Conservation (phyloP, 805 yeast genomes). For the Ogataea henricii region DNA sequence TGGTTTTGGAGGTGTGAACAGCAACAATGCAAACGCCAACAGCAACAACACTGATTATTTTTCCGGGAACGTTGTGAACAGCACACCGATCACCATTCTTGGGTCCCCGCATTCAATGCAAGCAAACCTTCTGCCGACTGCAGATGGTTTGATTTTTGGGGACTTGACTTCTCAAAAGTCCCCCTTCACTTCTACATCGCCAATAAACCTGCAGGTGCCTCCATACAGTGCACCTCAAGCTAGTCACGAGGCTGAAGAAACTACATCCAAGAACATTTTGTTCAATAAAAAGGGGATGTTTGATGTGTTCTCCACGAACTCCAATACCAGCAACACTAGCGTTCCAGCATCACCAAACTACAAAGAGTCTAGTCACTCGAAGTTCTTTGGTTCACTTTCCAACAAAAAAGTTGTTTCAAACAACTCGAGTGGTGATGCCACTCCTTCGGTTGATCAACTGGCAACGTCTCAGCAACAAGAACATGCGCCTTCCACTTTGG, state of each 20-base stretch:
- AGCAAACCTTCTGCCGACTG: slow-evolving; percentile 1
- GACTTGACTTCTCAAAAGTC: slow-evolving; percentile 22
- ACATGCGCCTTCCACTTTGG: slow-evolving; percentile 10
- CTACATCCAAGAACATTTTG: slow-evolving; percentile 8
- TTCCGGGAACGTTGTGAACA: slow-evolving; percentile 1
- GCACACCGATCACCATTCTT: slow-evolving; percentile 7
- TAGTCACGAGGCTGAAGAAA: slow-evolving; percentile 16
- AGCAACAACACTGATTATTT: slow-evolving; percentile 1
- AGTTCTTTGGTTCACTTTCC: slow-evolving; percentile 22
- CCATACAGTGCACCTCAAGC: slow-evolving; percentile 6
- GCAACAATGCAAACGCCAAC: background rate
- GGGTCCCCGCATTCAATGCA: slow-evolving; percentile 11
- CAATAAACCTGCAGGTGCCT: slow-evolving; percentile 14
- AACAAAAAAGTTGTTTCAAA: slow-evolving; percentile 16
- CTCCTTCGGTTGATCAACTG: slow-evolving; percentile 13
- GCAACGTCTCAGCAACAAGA: slow-evolving; percentile 9
- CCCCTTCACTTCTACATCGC: slow-evolving; percentile 19
- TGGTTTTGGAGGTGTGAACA: background rate
- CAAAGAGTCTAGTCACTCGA: slow-evolving; percentile 21
- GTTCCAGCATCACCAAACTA: slow-evolving; percentile 24
- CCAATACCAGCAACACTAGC: slow-evolving; percentile 21
- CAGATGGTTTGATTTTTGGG: slow-evolving; percentile 13
- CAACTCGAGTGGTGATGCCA: slow-evolving; percentile 12
- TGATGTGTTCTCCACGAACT: slow-evolving; percentile 20
- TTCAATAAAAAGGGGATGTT: slow-evolving; percentile 21